phyloP scores from a whole-genome alignment of 331 rosid species.

The Quercus tomentella region DNA sequence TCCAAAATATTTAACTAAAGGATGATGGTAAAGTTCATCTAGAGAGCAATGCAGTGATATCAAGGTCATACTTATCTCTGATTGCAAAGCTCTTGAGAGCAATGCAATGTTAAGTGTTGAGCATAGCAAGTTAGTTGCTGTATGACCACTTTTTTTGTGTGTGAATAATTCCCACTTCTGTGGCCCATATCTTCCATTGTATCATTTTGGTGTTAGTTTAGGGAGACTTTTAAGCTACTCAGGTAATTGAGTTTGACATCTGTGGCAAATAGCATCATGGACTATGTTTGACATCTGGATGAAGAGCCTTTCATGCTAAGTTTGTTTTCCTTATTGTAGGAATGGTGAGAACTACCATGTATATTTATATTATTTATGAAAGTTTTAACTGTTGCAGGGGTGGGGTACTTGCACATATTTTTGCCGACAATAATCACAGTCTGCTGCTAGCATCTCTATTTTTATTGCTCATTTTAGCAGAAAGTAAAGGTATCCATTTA shows the following conservation, averaged over 20 bases:
- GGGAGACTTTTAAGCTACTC: background rate
- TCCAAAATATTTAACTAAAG: background rate
- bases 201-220: background rate
- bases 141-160: background rate
- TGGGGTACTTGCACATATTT: constrained; percentile 51
- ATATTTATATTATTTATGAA: constrained; percentile 3
- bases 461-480: constrained; percentile 56
- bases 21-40: background rate
- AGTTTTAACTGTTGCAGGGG: constrained; percentile 40
- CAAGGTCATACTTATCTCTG: background rate
- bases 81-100: background rate
- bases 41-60: background rate
- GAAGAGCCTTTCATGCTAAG: constrained; percentile 9
- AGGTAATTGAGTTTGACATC: background rate
- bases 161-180: background rate
- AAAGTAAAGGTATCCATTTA: constrained; percentile 55
- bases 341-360: constrained; percentile 1
- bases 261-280: background rate
- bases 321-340: constrained; percentile 12
- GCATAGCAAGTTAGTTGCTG: background rate
- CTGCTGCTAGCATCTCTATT: constrained; percentile 51
- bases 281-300: constrained; percentile 1
- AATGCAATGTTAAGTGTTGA: background rate
- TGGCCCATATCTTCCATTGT: background rate
- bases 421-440: constrained; percentile 42